phyloP scores from a whole-genome alignment of 164 flowering plant species.

The Nymphaea colorata region DNA sequence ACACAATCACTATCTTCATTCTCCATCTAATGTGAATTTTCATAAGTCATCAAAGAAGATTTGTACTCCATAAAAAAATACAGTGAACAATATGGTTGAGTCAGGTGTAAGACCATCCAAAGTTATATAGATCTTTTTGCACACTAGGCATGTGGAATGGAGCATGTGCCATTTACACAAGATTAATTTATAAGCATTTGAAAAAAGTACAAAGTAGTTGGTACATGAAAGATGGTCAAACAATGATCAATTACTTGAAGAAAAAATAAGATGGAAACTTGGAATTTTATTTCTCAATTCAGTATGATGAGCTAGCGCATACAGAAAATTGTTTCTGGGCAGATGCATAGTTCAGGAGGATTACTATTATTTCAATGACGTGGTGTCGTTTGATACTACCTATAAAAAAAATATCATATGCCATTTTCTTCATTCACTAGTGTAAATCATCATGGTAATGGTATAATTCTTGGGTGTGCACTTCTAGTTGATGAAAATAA shows the following conservation, averaged over 20 bases:
- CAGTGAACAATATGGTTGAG: too few relatives aligned
- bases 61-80: too few relatives aligned
- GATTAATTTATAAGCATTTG: too few relatives aligned
- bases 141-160: too few relatives aligned
- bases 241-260: not conserved
- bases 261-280: not conserved
- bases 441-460: slow-evolving; percentile 4
- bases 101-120: too few relatives aligned
- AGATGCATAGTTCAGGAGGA: not conserved
- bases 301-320: slow-evolving; percentile 2
- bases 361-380: slow-evolving; percentile 6
- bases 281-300: slow-evolving; percentile 1
- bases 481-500: slow-evolving; percentile 4
- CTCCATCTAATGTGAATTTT: not conserved
- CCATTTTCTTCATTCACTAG: slow-evolving; percentile 6
- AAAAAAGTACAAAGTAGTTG: too few relatives aligned
- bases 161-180: too few relatives aligned
- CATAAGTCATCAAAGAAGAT: not conserved
- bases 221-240: not conserved
- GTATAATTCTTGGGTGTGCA: slow-evolving; percentile 4
- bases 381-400: slow-evolving; percentile 4
- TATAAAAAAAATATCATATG: slow-evolving; percentile 3
- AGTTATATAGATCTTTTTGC: too few relatives aligned
- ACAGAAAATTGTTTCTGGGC: slow-evolving; percentile 6
- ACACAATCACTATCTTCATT: not conserved